Percentiles rank a stretch among this genome's conserved stretches.
Conservation (phyloP, 1,284 basidiomycete species). For the Athelia psychrophila region DNA sequence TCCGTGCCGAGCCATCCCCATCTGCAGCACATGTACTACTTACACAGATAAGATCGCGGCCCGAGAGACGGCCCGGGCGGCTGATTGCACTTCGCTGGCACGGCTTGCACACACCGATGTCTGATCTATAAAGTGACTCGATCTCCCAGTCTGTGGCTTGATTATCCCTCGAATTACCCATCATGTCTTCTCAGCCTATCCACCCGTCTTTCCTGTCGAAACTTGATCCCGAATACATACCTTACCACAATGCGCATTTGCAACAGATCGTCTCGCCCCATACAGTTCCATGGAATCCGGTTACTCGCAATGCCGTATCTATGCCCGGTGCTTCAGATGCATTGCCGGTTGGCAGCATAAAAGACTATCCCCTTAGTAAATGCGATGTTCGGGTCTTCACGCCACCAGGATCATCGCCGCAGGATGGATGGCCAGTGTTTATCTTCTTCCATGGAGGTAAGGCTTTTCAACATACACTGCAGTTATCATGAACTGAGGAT, state of each 20-base stretch:
- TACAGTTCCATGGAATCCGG: conserved; percentile 56
- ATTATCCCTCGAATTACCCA: not conserved
- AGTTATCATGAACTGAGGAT: not conserved
- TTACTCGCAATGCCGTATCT: conserved; percentile 48
- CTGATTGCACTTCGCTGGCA: too few relatives aligned
- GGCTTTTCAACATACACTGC: conserved; percentile 5
- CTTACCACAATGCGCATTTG: conserved; percentile 54
- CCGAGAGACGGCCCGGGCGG: too few relatives aligned
- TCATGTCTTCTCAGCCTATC: conserved; percentile 40
- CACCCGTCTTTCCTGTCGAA: conserved; percentile 53
- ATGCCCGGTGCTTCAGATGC: conserved; percentile 56
- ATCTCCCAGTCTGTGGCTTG: not conserved
- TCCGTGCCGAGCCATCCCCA: too few relatives aligned
- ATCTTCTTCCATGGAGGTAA: conserved; percentile 62
- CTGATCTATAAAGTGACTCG: not conserved
- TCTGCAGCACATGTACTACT: too few relatives aligned
- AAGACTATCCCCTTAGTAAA: conserved; percentile 46
- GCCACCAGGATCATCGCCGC: conserved; percentile 47
- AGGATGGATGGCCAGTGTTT: conserved; percentile 57
- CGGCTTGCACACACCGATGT: too few relatives aligned
- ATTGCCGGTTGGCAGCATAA: conserved; percentile 47
- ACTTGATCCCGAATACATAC: conserved; percentile 62
- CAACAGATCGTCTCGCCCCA: conserved; percentile 46
- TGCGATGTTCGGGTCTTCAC: conserved; percentile 55
- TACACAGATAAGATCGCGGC: too few relatives aligned